Percentiles rank a stretch among this genome's conserved stretches.
These are phyloP conservation scores for Populus simonii DNA, from an alignment of 345 rosid species.

Conservation along the genomic window DNA sequence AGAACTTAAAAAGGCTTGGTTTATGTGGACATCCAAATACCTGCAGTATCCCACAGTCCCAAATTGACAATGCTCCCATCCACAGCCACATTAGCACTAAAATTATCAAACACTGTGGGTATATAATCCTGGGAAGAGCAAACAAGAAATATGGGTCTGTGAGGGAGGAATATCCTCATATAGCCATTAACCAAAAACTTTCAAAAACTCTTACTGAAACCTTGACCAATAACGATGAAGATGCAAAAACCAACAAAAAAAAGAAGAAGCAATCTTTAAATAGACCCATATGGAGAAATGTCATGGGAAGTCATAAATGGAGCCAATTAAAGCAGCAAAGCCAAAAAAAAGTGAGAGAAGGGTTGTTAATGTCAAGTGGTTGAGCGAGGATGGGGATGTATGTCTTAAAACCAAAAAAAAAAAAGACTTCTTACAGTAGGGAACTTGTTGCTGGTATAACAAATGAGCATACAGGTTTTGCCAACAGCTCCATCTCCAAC, in stretches of 20 bases:
- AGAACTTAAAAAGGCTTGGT: not conserved
- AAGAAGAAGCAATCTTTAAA: no score
- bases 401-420: no score
- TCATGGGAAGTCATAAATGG: not conserved
- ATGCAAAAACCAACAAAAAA: not conserved
- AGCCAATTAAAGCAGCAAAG: not conserved
- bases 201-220: not conserved
- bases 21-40: constrained; percentile 31
- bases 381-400: no score
- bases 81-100: constrained; percentile 95
- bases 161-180: not conserved
- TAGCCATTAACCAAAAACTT: not conserved
- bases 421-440: constrained; percentile 60
- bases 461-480: constrained; percentile 99
- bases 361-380: no score
- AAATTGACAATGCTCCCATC: constrained; percentile 89
- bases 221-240: no score
- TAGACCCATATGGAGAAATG: constrained; percentile 15
- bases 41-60: constrained; percentile 99
- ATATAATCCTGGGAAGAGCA: constrained; percentile 67
- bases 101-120: constrained; percentile 97
- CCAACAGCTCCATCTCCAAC: constrained; percentile 99
- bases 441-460: constrained; percentile 98
- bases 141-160: constrained; percentile 2
- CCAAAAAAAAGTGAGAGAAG: not conserved